These are phyloP conservation scores for Silene noctiflora DNA, from an alignment of 179 eudicot species.

Conservation along the genomic window DNA sequence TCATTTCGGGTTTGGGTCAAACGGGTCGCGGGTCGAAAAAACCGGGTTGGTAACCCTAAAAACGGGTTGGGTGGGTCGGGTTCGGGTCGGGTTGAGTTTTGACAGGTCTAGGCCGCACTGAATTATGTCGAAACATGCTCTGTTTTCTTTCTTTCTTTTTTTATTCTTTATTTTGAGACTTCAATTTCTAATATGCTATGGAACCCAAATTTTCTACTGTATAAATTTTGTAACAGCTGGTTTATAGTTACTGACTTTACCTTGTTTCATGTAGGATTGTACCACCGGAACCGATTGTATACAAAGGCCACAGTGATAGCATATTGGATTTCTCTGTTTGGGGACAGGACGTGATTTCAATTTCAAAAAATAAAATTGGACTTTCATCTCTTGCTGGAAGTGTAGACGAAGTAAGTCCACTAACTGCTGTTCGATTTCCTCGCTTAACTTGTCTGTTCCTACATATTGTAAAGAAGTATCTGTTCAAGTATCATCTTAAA, in stretches of 20 bases:
- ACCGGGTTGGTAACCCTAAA: too few species aligned
- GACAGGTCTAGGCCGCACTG: too few species aligned
- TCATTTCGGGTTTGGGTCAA: too few species aligned
- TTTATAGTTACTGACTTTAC: neutral
- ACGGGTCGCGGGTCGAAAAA: too few species aligned
- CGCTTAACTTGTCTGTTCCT: neutral
- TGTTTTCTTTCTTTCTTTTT: too few species aligned
- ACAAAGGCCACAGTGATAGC: conserved; percentile 79
- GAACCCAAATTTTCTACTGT: neutral
- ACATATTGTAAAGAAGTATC: neutral
- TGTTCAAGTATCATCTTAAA: neutral
- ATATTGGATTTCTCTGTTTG: conserved; percentile 79
- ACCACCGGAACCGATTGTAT: conserved; percentile 53
- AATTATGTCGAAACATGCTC: neutral
- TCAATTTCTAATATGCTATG: neutral
- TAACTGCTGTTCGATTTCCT: conserved; percentile 13
- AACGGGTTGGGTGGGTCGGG: too few species aligned
- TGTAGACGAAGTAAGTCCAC: conserved; percentile 54
- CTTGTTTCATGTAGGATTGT: conserved; percentile 48
- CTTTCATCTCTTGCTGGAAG: conserved; percentile 67
- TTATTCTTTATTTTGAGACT: too few species aligned
- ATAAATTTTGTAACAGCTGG: neutral
- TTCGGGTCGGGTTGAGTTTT: too few species aligned
- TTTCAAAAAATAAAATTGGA: conserved; percentile 80
- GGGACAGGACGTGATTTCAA: conserved; percentile 91